Evolutionary conservation across 768 basidiomycete genomes (phyloP), one percentile per base, ranked within the genome.

Genomic region (Tulasnella sp.): DNA sequence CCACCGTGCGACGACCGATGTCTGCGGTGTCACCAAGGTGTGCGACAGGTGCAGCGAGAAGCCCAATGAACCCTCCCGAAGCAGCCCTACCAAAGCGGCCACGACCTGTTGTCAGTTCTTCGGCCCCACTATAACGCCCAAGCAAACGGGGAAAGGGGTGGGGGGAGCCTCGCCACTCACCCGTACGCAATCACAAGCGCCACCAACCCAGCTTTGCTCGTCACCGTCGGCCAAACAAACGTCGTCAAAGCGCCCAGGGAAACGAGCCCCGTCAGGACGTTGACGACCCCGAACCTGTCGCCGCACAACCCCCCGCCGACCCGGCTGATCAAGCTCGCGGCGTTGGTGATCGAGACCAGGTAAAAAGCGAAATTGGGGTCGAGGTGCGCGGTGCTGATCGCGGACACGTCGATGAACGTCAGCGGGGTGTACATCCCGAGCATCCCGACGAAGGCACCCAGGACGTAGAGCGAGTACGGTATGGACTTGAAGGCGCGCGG

Each of bases 231-330:
- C 95, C 94, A 96, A 3, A 87, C 86, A 82, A 91, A 91, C 0
- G 93, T 93, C 58, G 91, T 83, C 41, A 90, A 84, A 0, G 89
- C 92, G 0, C 91, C 90, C 0, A 89, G 48, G n/a, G 88, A 78
- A 0, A 90, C 92, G 44, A 91, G 90, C 0, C 93, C 92, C 9
- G 89, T 89, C 88, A 94, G 92, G 40, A 93, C 86, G 81, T 92
- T 95, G 81, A 94, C 86, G 0, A 90, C 85, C 20, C 94, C 94
- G 44, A 82, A 77, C 3, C 72, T 48, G 79, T 85, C 85, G n/a
- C 83, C 83, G 20, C 83, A 74, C 31, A 85, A 72, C 28, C 85
- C 83, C 7, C 83, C 81, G 1, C 77, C 54, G 28, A 86, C 78
- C 1, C 86, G 85, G 2, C 86, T 85, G 44, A 85, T 54, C n/a